Evolutionary conservation across 345 rosid genomes (phyloP).

Genomic region (Excoecaria cochinchinensis): DNA sequence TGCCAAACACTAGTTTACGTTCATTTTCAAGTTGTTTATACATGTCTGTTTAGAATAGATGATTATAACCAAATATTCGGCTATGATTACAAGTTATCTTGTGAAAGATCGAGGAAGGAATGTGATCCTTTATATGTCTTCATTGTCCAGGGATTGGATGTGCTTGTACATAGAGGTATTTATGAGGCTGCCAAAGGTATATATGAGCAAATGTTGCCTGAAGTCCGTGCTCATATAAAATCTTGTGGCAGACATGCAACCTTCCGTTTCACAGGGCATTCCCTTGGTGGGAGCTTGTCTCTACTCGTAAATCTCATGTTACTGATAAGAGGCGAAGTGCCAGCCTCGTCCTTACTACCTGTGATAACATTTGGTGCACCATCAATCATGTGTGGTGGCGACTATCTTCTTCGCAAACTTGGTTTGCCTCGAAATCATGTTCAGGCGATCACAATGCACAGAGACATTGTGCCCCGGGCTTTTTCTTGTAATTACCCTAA

Average conservation of each 20-base stretch:
- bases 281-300: slow-evolving; percentile 96
- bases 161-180: slow-evolving; percentile 89
- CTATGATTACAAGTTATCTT: not conserved
- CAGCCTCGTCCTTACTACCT: slow-evolving; percentile 75
- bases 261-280: slow-evolving; percentile 92
- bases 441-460: slow-evolving; percentile 75
- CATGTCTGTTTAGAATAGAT: not conserved
- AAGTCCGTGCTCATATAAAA: slow-evolving; percentile 66
- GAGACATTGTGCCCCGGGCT: slow-evolving; percentile 96
- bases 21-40: not conserved
- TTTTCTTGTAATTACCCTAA: slow-evolving; percentile 92
- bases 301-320: slow-evolving; percentile 82
- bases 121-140: not conserved
- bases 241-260: slow-evolving; percentile 60
- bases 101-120: not conserved
- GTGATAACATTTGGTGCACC: slow-evolving; percentile 94
- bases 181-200: slow-evolving; percentile 98
- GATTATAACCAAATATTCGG: not conserved
- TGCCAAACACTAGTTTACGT: slow-evolving; percentile 1
- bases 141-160: slow-evolving; percentile 63
- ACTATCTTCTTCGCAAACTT: slow-evolving; percentile 69
- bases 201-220: slow-evolving; percentile 86
- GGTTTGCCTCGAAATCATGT: slow-evolving; percentile 74
- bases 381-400: slow-evolving; percentile 92
- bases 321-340: slow-evolving; percentile 75